phyloP scores from a whole-genome alignment of 1,284 basidiomycete species.

The Fereydounia khargensis region DNA sequence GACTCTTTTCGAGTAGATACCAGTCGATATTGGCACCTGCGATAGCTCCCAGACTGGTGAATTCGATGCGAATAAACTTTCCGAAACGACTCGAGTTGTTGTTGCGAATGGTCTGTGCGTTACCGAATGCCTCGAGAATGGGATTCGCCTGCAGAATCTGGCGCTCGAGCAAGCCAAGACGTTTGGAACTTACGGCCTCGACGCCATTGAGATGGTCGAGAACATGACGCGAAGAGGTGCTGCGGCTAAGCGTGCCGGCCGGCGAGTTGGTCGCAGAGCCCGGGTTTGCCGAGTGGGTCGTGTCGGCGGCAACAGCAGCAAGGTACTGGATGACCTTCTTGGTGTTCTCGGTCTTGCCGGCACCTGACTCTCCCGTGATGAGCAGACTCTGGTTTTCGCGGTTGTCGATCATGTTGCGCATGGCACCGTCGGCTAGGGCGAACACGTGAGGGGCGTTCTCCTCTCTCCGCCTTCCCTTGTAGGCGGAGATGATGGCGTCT shows the following conservation, averaged over 20 bases:
- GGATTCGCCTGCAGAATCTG: conserved; percentile 98
- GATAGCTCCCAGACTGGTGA: conserved; percentile 88
- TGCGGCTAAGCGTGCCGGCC: conserved; percentile 27
- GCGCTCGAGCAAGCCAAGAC: conserved; percentile 82
- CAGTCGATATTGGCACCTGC: conserved; percentile 98
- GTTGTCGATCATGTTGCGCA: conserved; percentile 97
- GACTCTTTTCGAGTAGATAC: conserved; percentile 97
- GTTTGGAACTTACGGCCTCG: conserved; percentile 35
- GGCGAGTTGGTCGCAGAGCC: conserved; percentile 11
- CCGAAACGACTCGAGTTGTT: conserved; percentile 98
- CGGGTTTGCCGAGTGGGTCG: conserved; percentile 16
- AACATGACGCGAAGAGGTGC: conserved; percentile 35
- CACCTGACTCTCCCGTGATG: conserved; percentile 99
- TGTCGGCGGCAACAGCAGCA: conserved; percentile 81
- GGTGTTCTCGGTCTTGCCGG: conserved; percentile 98
- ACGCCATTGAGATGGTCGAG: conserved; percentile 46
- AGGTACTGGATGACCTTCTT: conserved; percentile 99
- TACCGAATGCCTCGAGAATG: conserved; percentile 95
- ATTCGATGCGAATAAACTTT: conserved; percentile 96
- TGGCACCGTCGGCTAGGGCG: conserved; percentile 93
- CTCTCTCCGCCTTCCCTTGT: conserved; percentile 84
- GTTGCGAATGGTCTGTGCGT: conserved; percentile 96
- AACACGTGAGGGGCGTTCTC: conserved; percentile 98
- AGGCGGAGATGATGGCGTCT: conserved; percentile 85
- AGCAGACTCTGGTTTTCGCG: conserved; percentile 96